Conservation (phyloP, 306 rosid genomes). For the Senna siamea region DNA sequence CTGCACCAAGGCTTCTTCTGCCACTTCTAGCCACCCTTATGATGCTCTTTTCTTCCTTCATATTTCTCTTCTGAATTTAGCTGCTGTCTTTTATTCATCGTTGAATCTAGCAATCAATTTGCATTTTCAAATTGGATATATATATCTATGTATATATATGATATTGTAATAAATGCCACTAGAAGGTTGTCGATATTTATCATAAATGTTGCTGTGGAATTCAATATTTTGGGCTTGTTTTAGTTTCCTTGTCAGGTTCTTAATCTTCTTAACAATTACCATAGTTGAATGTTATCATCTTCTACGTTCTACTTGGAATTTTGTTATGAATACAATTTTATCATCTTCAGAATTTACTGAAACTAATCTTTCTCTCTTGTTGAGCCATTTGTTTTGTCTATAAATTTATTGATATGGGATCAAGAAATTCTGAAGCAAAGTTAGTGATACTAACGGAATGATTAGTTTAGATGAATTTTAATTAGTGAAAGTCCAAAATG, state of each 20-base stretch:
- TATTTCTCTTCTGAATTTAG: slow-evolving; percentile 37
- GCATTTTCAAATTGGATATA: no score
- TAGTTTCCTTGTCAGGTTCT: background rate
- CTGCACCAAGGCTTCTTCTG: slow-evolving; percentile 11
- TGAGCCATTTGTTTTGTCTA: no score
- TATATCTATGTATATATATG: background rate
- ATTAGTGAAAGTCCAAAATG: no score
- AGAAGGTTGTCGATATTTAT: background rate
- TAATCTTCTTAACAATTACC: background rate
- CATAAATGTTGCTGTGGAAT: background rate
- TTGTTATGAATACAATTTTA: background rate
- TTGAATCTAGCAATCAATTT: no score
- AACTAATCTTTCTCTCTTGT: no score
- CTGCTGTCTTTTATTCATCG: background rate
- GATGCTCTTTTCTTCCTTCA: slow-evolving; percentile 29
- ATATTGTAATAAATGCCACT: background rate
- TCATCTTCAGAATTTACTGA: no score
- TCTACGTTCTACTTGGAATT: background rate
- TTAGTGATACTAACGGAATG: no score
- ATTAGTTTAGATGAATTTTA: no score
- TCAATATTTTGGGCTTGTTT: background rate
- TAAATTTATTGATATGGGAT: no score
- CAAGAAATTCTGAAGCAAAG: no score
- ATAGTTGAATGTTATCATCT: background rate
- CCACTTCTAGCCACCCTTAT: slow-evolving; percentile 22